Percentiles rank a stretch among this genome's conserved stretches.
Evolutionary conservation across 2,329 filamentous ascomycete species (phyloP).

Genomic region (Fusarium drepaniforme): DNA sequence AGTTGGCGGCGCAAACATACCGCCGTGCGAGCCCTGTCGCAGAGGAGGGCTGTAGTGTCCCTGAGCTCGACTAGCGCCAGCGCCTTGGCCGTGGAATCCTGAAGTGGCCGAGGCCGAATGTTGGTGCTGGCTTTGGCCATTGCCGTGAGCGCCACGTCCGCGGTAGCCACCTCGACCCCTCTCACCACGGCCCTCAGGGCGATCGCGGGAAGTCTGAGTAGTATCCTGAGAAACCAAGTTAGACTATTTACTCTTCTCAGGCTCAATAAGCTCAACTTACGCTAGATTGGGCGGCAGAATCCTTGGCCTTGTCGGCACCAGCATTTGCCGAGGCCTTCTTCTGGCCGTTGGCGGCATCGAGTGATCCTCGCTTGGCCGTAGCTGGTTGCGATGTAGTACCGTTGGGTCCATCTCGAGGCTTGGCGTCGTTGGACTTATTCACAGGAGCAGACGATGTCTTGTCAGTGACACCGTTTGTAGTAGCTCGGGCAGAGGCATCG

Average conservation of each 20-base stretch:
- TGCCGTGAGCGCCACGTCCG: slow-evolving; percentile 58
- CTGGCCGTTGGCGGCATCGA: slow-evolving; percentile 54
- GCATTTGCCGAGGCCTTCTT: slow-evolving; percentile 57
- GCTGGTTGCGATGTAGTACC: slow-evolving; percentile 53
- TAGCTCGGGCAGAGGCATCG: slow-evolving; percentile 52
- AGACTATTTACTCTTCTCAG: slow-evolving; percentile 1
- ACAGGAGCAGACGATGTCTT: slow-evolving; percentile 50
- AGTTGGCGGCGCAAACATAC: slow-evolving; percentile 48
- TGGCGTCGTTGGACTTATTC: slow-evolving; percentile 50
- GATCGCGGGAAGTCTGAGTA: slow-evolving; percentile 45
- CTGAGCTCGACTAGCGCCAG: slow-evolving; percentile 49
- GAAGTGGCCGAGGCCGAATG: slow-evolving; percentile 40
- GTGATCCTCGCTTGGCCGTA: slow-evolving; percentile 58
- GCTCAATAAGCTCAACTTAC: slow-evolving; percentile 52
- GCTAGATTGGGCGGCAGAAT: slow-evolving; percentile 48
- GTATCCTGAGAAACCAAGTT: slow-evolving; percentile 40
- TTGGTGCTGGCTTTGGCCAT: slow-evolving; percentile 51
- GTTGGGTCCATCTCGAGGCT: slow-evolving; percentile 54
- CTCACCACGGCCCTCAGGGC: slow-evolving; percentile 55
- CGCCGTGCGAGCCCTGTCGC: slow-evolving; percentile 54
- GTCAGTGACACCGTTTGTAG: slow-evolving; percentile 51
- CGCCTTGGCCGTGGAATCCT: slow-evolving; percentile 52
- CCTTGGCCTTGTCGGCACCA: slow-evolving; percentile 57
- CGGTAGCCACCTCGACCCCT: slow-evolving; percentile 59
- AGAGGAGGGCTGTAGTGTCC: slow-evolving; percentile 60